Conservation (phyloP, 2,329 filamentous ascomycete species). For the Emergomyces africanus region DNA sequence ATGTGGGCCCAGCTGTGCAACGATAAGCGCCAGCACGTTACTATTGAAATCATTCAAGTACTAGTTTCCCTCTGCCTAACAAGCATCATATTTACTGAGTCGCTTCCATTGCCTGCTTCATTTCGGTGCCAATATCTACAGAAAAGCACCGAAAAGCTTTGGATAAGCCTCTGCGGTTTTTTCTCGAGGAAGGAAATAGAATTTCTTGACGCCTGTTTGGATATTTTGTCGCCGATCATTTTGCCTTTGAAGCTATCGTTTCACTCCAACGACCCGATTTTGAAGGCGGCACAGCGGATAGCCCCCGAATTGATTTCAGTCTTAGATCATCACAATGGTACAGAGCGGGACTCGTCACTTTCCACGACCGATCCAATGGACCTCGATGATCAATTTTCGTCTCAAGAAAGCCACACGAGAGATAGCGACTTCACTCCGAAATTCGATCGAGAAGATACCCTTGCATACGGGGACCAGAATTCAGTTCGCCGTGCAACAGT, state of each 20-base stretch:
- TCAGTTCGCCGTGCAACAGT: constrained; percentile 27
- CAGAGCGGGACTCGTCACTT: constrained; percentile 10
- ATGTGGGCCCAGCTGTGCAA: constrained; percentile 31
- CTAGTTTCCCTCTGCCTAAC: constrained; percentile 38
- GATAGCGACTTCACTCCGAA: constrained; percentile 16
- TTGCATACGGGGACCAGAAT: constrained; percentile 19
- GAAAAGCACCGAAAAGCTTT: constrained; percentile 19
- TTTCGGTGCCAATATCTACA: constrained; percentile 19
- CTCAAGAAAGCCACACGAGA: constrained; percentile 13
- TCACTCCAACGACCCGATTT: constrained; percentile 12
- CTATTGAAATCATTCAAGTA: constrained; percentile 38
- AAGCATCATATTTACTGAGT: constrained; percentile 25
- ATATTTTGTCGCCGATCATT: constrained; percentile 24
- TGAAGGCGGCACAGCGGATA: constrained; percentile 16
- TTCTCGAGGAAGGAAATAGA: constrained; percentile 16
- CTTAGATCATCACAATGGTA: constrained; percentile 19
- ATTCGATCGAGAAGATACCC: constrained; percentile 21
- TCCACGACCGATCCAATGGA: constrained; percentile 29
- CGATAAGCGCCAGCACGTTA: constrained; percentile 35
- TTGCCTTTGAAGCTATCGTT: constrained; percentile 12
- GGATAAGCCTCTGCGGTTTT: constrained; percentile 24
- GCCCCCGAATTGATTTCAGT: constrained; percentile 18
- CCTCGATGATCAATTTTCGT: constrained; percentile 26
- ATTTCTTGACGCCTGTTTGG: constrained; percentile 21
- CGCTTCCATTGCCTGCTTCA: constrained; percentile 19